Conservation (phyloP, 2,329 filamentous ascomycete genomes). For the Stachybotrys elegans region DNA sequence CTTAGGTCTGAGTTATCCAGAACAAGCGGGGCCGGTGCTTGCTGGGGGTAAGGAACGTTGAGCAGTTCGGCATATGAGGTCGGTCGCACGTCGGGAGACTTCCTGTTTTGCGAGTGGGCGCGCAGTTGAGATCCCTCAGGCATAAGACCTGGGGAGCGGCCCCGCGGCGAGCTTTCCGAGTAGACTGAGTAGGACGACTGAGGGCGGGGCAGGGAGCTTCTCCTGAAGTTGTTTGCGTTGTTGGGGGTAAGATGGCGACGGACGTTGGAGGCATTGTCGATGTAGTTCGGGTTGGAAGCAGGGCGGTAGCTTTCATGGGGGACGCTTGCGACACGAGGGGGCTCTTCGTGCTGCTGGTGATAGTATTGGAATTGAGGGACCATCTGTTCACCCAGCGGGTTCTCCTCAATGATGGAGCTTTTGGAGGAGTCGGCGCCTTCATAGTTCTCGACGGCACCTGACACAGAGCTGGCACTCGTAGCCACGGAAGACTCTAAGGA, state of each 20-base stretch:
- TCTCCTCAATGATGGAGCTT: slow-evolving; percentile 45
- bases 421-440: slow-evolving; percentile 43
- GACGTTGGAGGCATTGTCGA: slow-evolving; percentile 44
- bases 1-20: slow-evolving; percentile 81
- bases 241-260: slow-evolving; percentile 58
- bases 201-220: slow-evolving; percentile 62
- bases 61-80: slow-evolving; percentile 56
- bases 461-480: slow-evolving; percentile 53
- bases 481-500: slow-evolving; percentile 49
- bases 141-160: slow-evolving; percentile 52
- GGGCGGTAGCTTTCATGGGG: slow-evolving; percentile 36
- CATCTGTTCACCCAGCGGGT: slow-evolving; percentile 32
- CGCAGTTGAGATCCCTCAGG: slow-evolving; percentile 38
- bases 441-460: slow-evolving; percentile 41
- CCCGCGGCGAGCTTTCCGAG: slow-evolving; percentile 62
- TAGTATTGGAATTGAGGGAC: slow-evolving; percentile 60
- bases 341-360: slow-evolving; percentile 51
- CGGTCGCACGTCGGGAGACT: slow-evolving; percentile 49
- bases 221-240: slow-evolving; percentile 42
- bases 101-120: slow-evolving; percentile 46
- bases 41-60: slow-evolving; percentile 74
- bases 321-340: slow-evolving; percentile 35
- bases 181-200: slow-evolving; percentile 70
- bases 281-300: slow-evolving; percentile 46
- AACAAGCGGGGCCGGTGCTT: slow-evolving; percentile 58